Evolutionary conservation across 108 stramenopile genomes (phyloP).

Genomic region (Stephanodiscus minutulus): DNA sequence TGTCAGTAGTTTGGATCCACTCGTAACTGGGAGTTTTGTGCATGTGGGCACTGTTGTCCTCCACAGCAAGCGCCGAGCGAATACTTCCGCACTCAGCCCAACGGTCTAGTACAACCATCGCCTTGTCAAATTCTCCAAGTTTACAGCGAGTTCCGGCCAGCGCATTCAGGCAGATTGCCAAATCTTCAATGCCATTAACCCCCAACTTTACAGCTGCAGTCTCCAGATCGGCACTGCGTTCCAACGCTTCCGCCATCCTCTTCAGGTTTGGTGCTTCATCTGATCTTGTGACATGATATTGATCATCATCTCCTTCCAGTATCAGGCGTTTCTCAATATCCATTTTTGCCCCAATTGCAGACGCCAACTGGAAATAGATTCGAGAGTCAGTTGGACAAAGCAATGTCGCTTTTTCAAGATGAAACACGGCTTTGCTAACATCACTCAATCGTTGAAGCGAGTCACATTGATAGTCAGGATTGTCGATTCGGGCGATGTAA

Average conservation of each 20-base stretch:
- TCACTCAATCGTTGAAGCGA: conserved; percentile 31
- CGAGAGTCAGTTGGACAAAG: conserved; percentile 45
- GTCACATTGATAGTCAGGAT: conserved; percentile 29
- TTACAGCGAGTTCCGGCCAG: conserved; percentile 33
- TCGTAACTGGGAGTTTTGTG: conserved; percentile 27
- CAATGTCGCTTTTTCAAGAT: conserved; percentile 31
- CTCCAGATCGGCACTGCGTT: conserved; percentile 36
- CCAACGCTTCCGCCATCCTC: conserved; percentile 28
- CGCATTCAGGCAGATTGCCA: conserved; percentile 37
- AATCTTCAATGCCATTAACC: conserved; percentile 33
- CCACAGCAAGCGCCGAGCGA: conserved; percentile 28
- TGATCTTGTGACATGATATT: not conserved
- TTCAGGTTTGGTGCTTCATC: conserved; percentile 11
- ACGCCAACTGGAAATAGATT: conserved; percentile 36
- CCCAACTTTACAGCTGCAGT: conserved; percentile 37
- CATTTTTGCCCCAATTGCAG: conserved; percentile 35
- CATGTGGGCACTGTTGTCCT: conserved; percentile 14
- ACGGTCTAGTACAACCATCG: conserved; percentile 28
- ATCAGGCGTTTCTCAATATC: conserved; percentile 23
- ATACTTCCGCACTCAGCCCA: conserved; percentile 48
- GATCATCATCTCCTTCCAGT: conserved; percentile 8
- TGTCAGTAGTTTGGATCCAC: conserved; percentile 27
- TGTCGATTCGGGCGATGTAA: conserved; percentile 32
- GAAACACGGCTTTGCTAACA: conserved; percentile 40
- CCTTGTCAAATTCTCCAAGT: conserved; percentile 42